Evolutionary conservation across 2,329 filamentous ascomycete genomes (phyloP).

Genomic region (Chrysoporthe cubensis): DNA sequence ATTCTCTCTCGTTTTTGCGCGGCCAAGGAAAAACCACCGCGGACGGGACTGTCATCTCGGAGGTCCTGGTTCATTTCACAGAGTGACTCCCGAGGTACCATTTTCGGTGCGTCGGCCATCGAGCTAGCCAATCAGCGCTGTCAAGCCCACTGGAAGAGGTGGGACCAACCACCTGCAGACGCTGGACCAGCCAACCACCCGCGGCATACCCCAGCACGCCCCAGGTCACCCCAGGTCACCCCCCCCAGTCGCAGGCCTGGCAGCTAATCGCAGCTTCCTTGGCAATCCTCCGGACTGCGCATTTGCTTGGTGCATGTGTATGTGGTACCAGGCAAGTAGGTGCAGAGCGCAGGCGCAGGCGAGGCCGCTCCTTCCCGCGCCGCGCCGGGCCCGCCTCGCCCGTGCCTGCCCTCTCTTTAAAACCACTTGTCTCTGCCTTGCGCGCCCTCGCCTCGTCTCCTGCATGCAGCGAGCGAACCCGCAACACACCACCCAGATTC

Average conservation of each 20-base stretch:
- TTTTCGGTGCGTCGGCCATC: slow-evolving; percentile 18
- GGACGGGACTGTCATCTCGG: slow-evolving; percentile 3
- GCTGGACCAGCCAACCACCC: slow-evolving; percentile 15
- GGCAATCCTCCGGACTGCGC: slow-evolving; percentile 3
- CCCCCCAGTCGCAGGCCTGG: neutral
- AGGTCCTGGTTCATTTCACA: slow-evolving; percentile 15
- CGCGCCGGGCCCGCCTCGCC: neutral
- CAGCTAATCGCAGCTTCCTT: slow-evolving; percentile 6
- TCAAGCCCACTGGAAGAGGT: slow-evolving; percentile 4
- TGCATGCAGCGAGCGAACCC: slow-evolving; percentile 4
- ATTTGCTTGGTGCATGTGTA: neutral
- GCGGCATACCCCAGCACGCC: neutral
- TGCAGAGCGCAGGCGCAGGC: slow-evolving; percentile 2
- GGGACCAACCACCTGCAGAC: slow-evolving; percentile 15
- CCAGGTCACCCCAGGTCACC: neutral
- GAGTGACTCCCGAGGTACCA: slow-evolving; percentile 7
- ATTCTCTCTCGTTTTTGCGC: slow-evolving; percentile 11
- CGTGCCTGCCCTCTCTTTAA: slow-evolving; percentile 10
- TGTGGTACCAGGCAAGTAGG: too few species aligned
- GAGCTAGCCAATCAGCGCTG: slow-evolving; percentile 17
- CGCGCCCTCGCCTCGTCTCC: slow-evolving; percentile 9
- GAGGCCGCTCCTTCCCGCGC: slow-evolving; percentile 11
- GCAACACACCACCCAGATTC: slow-evolving; percentile 4
- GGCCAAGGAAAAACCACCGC: slow-evolving; percentile 24
- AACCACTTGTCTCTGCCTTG: slow-evolving; percentile 10